Conservation (phyloP, 2,329 filamentous ascomycete species). For the Neurospora crassa region DNA sequence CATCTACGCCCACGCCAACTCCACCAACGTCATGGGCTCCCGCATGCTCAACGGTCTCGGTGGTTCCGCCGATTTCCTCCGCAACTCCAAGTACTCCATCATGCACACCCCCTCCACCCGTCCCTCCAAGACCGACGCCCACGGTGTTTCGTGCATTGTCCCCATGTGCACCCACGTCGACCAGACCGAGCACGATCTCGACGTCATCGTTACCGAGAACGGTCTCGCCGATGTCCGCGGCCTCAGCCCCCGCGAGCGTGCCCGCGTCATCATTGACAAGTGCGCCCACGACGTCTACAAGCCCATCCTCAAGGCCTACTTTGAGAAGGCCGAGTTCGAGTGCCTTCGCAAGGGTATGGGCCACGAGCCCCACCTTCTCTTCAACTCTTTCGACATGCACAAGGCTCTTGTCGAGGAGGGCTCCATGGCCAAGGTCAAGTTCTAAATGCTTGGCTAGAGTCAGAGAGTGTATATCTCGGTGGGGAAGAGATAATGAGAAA, state of each 20-base stretch:
- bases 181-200: constrained; percentile 87
- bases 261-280: constrained; percentile 76
- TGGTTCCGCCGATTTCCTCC: constrained; percentile 73
- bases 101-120: constrained; percentile 85
- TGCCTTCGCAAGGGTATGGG: constrained; percentile 81
- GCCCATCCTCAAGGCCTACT: constrained; percentile 74
- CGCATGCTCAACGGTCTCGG: constrained; percentile 83
- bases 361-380: constrained; percentile 81
- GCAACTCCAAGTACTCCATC: constrained; percentile 73
- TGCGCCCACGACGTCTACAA: constrained; percentile 79
- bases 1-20: constrained; percentile 91
- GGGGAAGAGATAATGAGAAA: not conserved
- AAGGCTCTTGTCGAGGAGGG: constrained; percentile 72
- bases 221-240: constrained; percentile 81
- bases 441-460: not conserved
- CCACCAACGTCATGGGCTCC: constrained; percentile 78
- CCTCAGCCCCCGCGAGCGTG: constrained; percentile 68
- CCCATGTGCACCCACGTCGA: constrained; percentile 89
- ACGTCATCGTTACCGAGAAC: constrained; percentile 69
- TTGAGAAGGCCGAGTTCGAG: constrained; percentile 77
- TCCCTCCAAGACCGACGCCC: constrained; percentile 72
- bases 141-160: constrained; percentile 79
- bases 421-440: constrained; percentile 70
- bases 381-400: constrained; percentile 84
- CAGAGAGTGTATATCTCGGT: not conserved